Evolutionary conservation across 768 basidiomycete species (phyloP).

Genomic region (Psilocybe azurescens): DNA sequence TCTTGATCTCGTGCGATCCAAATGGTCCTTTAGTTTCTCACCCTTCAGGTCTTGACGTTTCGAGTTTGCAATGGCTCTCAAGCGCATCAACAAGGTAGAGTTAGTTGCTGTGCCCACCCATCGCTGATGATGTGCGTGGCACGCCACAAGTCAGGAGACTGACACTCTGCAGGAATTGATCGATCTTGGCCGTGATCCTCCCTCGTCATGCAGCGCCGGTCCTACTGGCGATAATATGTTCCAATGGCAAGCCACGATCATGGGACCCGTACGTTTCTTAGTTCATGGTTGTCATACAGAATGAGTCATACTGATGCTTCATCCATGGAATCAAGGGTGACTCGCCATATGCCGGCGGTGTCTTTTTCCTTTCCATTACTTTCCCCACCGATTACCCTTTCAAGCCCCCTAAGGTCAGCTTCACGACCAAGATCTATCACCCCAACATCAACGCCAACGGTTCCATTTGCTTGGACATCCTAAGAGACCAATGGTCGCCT

Average conservation of each 20-base stretch:
- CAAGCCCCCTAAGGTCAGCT: conserved; percentile 99
- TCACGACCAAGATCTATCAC: conserved; percentile 99
- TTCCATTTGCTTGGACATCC: conserved; percentile 97
- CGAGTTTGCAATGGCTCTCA: conserved; percentile 79
- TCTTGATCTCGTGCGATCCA: conserved; percentile 51
- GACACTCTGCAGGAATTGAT: conserved; percentile 81
- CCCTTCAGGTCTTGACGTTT: conserved; percentile 31
- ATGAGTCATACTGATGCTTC: conserved; percentile 29
- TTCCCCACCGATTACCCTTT: conserved; percentile 99
- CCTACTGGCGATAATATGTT: conserved; percentile 99
- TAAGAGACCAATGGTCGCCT: conserved; percentile 99
- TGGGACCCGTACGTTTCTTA: conserved; percentile 84
- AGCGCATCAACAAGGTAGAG: conserved; percentile 99
- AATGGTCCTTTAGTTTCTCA: conserved; percentile 36
- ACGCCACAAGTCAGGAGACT: conserved; percentile 22
- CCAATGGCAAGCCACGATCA: conserved; percentile 99
- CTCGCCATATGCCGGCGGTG: conserved; percentile 98
- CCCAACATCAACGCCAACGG: conserved; percentile 99
- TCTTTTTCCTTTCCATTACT: conserved; percentile 95
- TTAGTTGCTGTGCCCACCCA: conserved; percentile 10
- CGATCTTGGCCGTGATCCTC: conserved; percentile 99
- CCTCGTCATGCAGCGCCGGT: conserved; percentile 98
- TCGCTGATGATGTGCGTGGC: conserved; percentile 6
- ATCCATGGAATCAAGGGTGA: conserved; percentile 67
- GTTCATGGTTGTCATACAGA: conserved; percentile 21